These are phyloP conservation scores for Blastocystis sp. DNA, from an alignment of 352 stramenopile species.

Conservation along the genomic window DNA sequence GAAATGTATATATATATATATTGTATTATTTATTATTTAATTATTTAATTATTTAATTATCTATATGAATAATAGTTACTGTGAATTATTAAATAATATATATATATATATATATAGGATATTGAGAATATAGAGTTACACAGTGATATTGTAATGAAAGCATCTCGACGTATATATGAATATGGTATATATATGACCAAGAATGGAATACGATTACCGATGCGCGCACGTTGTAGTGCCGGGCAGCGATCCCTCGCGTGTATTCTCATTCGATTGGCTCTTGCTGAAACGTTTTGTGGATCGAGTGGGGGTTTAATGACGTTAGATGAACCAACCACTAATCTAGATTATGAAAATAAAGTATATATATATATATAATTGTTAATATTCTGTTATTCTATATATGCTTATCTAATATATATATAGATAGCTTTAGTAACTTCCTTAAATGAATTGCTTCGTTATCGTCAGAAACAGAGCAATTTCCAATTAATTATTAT, in stretches of 20 bases:
- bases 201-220: constrained; percentile 69
- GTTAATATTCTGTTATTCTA: too few relatives aligned
- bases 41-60: too few relatives aligned
- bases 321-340: constrained; percentile 94
- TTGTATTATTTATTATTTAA: too few relatives aligned
- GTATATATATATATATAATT: too few relatives aligned
- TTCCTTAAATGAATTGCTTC: constrained; percentile 70
- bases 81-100: too few relatives aligned
- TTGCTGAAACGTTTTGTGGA: constrained; percentile 89
- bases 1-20: constrained; percentile 45
- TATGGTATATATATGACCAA: constrained; percentile 41
- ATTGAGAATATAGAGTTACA: constrained; percentile 94
- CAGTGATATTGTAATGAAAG: constrained; percentile 54
- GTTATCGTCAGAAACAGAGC: constrained; percentile 66
- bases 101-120: constrained; percentile 55
- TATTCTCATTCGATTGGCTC: constrained; percentile 83
- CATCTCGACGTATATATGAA: constrained; percentile 54
- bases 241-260: constrained; percentile 84
- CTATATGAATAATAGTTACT: too few relatives aligned
- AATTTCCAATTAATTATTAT: constrained; percentile 99
- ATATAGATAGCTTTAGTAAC: constrained; percentile 50
- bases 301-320: constrained; percentile 88
- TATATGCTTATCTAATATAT: constrained; percentile 2
- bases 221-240: constrained; percentile 90
- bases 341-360: constrained; percentile 88